These are phyloP conservation scores for Camellia oleifera DNA, from an alignment of 179 eudicot genomes.

Conservation along the genomic window DNA sequence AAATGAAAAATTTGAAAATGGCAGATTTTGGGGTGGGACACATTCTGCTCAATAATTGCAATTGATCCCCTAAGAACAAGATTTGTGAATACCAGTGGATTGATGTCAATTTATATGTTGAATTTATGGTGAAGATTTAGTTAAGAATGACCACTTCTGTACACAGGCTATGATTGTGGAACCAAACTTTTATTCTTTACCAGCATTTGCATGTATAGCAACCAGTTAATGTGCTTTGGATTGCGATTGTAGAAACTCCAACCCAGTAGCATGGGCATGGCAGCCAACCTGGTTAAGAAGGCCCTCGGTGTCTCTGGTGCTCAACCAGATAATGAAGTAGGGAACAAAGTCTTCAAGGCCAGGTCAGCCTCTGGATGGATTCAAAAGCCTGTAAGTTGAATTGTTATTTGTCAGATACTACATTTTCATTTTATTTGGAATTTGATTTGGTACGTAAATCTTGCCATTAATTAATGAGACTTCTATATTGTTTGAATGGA, in stretches of 20 bases:
- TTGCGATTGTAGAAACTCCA: conserved; percentile 48
- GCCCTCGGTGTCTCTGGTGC: conserved; percentile 26
- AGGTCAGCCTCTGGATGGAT: conserved; percentile 27
- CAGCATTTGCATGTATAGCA: background rate
- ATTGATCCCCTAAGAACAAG: background rate
- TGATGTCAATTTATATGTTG: background rate
- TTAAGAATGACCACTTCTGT: background rate
- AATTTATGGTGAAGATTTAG: background rate
- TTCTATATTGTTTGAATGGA: background rate
- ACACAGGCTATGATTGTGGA: background rate
- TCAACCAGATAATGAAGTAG: conserved; percentile 28
- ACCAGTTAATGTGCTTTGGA: conserved; percentile 12
- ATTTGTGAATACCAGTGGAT: background rate
- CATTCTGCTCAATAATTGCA: background rate
- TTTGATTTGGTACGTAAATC: background rate
- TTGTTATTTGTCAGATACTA: background rate
- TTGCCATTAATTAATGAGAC: background rate
- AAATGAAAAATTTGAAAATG: background rate
- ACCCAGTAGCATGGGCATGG: conserved; percentile 41
- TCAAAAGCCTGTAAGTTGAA: conserved; percentile 56
- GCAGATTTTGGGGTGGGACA: background rate
- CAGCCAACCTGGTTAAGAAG: conserved; percentile 35
- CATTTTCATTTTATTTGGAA: background rate
- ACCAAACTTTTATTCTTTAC: background rate
- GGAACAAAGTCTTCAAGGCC: conserved; percentile 28